Percentiles rank a stretch among this genome's conserved stretches.
Evolutionary conservation across 768 basidiomycete genomes (phyloP).

Genomic region (Kwoniella dejecticola): DNA sequence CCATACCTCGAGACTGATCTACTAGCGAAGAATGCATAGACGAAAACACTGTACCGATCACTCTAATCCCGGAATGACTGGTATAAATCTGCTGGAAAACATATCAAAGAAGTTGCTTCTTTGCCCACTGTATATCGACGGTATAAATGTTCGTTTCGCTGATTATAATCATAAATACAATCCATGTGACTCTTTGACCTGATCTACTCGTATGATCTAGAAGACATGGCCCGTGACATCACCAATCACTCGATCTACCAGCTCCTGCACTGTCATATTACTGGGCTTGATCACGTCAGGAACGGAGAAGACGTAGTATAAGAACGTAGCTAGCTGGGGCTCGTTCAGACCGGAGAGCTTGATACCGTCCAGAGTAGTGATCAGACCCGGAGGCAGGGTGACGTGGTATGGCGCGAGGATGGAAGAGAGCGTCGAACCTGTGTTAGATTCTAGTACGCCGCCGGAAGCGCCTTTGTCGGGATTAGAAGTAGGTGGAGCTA

Average conservation of each 20-base stretch:
- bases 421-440: background rate
- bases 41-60: too few relatives aligned
- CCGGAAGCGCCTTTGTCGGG: background rate
- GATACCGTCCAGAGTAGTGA: slow-evolving; percentile 5
- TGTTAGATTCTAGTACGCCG: background rate
- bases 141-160: too few relatives aligned
- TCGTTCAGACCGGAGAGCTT: slow-evolving; percentile 1
- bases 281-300: background rate
- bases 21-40: too few relatives aligned
- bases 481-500: background rate
- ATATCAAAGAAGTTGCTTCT: too few relatives aligned
- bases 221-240: background rate
- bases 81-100: too few relatives aligned
- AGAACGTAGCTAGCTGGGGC: background rate
- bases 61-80: too few relatives aligned
- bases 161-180: too few relatives aligned
- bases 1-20: too few relatives aligned
- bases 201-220: background rate
- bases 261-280: background rate
- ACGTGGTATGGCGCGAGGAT: slow-evolving; percentile 3
- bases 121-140: too few relatives aligned
- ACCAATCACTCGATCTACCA: background rate
- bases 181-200: background rate
- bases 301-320: background rate
- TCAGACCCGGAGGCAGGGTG: background rate